These are phyloP conservation scores for Penicillium frequentans DNA, from an alignment of 2,329 filamentous ascomycete species.

Conservation along the genomic window DNA sequence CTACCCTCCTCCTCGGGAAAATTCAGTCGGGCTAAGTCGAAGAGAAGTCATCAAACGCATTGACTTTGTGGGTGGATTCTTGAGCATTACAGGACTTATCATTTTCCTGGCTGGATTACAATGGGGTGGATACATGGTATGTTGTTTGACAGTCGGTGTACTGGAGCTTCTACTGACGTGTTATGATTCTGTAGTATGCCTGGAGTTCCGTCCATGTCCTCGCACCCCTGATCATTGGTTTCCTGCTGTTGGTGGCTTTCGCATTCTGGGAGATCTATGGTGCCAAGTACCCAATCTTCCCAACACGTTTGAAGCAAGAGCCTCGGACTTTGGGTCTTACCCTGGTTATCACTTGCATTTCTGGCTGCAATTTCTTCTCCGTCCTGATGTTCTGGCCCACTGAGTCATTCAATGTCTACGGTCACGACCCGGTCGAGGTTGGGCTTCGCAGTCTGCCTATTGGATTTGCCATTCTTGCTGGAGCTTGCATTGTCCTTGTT, in stretches of 20 bases:
- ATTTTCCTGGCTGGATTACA: conserved; percentile 52
- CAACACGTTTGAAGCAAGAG: conserved; percentile 46
- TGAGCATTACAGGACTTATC: conserved; percentile 51
- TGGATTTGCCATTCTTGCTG: conserved; percentile 62
- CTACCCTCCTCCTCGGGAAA: conserved; percentile 46
- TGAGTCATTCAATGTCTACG: conserved; percentile 65
- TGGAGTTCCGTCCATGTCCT: conserved; percentile 49
- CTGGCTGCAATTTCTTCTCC: conserved; percentile 60
- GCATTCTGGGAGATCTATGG: conserved; percentile 49
- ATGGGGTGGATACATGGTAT: conserved; percentile 52
- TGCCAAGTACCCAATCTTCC: conserved; percentile 49
- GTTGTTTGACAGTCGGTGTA: not conserved
- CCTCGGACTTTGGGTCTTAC: conserved; percentile 54
- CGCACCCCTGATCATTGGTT: conserved; percentile 47
- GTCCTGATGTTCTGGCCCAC: conserved; percentile 62
- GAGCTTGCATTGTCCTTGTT: conserved; percentile 60
- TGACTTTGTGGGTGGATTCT: conserved; percentile 52
- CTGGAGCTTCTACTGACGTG: not conserved
- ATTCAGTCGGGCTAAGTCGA: conserved; percentile 38
- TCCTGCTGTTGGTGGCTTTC: conserved; percentile 44
- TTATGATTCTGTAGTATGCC: conserved; percentile 33
- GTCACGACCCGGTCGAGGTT: conserved; percentile 62
- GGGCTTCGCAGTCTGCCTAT: conserved; percentile 67
- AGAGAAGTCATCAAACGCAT: conserved; percentile 46
- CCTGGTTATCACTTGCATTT: conserved; percentile 59